phyloP scores from a whole-genome alignment of 192 early-diverging fungal species.

The Gonapodya prolifera region DNA sequence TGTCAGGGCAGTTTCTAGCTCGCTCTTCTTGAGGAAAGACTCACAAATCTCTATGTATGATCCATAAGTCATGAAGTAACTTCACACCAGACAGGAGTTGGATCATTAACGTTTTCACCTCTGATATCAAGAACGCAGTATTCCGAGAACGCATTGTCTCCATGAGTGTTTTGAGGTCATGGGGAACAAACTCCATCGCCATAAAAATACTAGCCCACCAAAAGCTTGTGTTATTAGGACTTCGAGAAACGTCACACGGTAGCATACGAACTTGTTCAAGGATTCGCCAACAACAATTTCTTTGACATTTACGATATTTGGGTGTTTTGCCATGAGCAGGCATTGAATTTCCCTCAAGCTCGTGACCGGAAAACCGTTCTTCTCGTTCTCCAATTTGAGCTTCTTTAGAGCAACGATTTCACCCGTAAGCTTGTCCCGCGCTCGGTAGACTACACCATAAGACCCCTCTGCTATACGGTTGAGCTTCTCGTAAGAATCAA shows the following conservation, averaged over 20 bases:
- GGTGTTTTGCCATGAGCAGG: conserved; percentile 62
- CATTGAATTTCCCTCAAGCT: conserved; percentile 65
- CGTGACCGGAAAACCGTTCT: conserved; percentile 65
- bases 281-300: conserved; percentile 62
- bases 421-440: conserved; percentile 63
- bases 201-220: conserved; percentile 63
- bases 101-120: conserved; percentile 65
- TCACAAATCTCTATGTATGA: conserved; percentile 54
- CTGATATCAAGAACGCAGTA: conserved; percentile 66
- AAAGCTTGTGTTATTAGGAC: not conserved
- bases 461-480: conserved; percentile 95
- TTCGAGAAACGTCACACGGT: not conserved
- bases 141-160: conserved; percentile 47
- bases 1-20: not conserved
- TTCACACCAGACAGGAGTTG: conserved; percentile 52
- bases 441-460: conserved; percentile 93
- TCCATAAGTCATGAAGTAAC: conserved; percentile 52
- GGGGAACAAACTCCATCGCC: conserved; percentile 96
- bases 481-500: conserved; percentile 81
- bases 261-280: conserved; percentile 33
- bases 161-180: conserved; percentile 87
- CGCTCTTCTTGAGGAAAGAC: too few relatives aligned
- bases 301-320: conserved; percentile 68
- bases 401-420: conserved; percentile 68
- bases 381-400: conserved; percentile 61